A percentile compares a stretch with the other conserved stretches of the same genome.
Conservation (phyloP, 306 rosid genomes). For the Nissolia schottii region DNA sequence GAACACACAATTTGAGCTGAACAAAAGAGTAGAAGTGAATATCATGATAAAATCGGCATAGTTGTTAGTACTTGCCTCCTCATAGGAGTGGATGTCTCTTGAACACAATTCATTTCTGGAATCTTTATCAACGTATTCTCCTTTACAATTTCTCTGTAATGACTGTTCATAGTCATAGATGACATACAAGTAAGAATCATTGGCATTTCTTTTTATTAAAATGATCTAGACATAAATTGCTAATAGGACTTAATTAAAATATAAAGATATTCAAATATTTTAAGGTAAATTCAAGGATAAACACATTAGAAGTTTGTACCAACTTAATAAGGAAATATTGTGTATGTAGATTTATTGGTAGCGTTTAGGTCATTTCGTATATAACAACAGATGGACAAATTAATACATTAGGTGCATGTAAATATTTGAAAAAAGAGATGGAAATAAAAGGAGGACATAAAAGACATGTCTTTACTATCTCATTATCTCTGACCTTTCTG, state of each 20-base stretch:
- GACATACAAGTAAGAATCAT: neutral
- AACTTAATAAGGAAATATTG: neutral
- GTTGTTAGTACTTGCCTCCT: conserved; percentile 23
- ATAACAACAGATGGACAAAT: too few relatives aligned
- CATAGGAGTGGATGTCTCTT: conserved; percentile 19
- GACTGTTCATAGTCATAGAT: conserved; percentile 42
- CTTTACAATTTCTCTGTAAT: conserved; percentile 42
- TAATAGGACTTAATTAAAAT: neutral
- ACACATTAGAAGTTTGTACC: neutral
- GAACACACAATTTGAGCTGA: neutral
- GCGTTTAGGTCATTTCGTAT: too few relatives aligned
- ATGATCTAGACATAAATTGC: too few relatives aligned
- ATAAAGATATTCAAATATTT: neutral
- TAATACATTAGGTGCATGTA: too few relatives aligned
- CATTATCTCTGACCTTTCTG: too few relatives aligned
- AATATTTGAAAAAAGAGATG: too few relatives aligned
- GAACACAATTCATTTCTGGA: conserved; percentile 33
- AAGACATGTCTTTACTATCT: too few relatives aligned
- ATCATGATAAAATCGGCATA: neutral
- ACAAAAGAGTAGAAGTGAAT: neutral
- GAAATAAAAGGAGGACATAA: too few relatives aligned
- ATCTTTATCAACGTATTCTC: conserved; percentile 28
- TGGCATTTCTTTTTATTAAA: neutral
- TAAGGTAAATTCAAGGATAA: neutral
- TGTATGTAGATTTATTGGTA: too few relatives aligned